phyloP scores from a whole-genome alignment of 495 filamentous ascomycete species.

The Penicillium daleae region DNA sequence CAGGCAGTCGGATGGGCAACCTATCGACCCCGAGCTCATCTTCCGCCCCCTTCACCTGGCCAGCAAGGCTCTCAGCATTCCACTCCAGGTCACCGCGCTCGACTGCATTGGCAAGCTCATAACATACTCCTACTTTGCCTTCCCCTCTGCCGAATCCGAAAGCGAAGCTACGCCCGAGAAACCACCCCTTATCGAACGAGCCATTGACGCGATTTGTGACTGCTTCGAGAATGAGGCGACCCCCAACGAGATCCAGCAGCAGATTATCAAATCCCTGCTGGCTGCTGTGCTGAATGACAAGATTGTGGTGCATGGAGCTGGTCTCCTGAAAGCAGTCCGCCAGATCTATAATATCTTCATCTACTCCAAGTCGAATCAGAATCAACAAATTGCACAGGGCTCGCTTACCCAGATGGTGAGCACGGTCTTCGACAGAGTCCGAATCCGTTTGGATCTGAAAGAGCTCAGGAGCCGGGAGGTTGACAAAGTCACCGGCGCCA shows the following conservation, averaged over 20 bases:
- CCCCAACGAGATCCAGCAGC: slow-evolving; percentile 85
- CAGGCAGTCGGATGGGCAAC: slow-evolving; percentile 71
- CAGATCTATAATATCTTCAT: slow-evolving; percentile 99
- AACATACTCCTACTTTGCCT: slow-evolving; percentile 95
- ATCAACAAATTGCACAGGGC: slow-evolving; percentile 95
- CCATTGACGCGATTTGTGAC: slow-evolving; percentile 99
- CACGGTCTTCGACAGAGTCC: slow-evolving; percentile 95
- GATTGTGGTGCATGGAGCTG: slow-evolving; percentile 95
- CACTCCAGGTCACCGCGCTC: slow-evolving; percentile 83
- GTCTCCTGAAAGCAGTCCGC: slow-evolving; percentile 95
- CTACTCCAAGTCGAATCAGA: slow-evolving; percentile 83
- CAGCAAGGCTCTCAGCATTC: slow-evolving; percentile 79
- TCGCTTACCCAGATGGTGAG: slow-evolving; percentile 98
- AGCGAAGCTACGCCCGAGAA: slow-evolving; percentile 51
- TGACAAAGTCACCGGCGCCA: slow-evolving; percentile 30
- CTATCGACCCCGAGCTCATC: slow-evolving; percentile 80
- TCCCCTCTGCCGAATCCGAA: slow-evolving; percentile 59
- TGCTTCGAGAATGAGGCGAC: slow-evolving; percentile 98
- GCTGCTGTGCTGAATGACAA: slow-evolving; percentile 98
- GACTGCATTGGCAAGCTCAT: slow-evolving; percentile 99
- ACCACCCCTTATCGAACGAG: slow-evolving; percentile 86
- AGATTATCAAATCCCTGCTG: slow-evolving; percentile 95
- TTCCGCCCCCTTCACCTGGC: slow-evolving; percentile 90
- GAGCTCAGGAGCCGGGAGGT: slow-evolving; percentile 63
- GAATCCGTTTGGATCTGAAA: slow-evolving; percentile 82